A percentile compares a stretch with the other conserved stretches of the same genome.
Evolutionary conservation across 768 basidiomycete genomes (phyloP).

Genomic region (Russula virescens): DNA sequence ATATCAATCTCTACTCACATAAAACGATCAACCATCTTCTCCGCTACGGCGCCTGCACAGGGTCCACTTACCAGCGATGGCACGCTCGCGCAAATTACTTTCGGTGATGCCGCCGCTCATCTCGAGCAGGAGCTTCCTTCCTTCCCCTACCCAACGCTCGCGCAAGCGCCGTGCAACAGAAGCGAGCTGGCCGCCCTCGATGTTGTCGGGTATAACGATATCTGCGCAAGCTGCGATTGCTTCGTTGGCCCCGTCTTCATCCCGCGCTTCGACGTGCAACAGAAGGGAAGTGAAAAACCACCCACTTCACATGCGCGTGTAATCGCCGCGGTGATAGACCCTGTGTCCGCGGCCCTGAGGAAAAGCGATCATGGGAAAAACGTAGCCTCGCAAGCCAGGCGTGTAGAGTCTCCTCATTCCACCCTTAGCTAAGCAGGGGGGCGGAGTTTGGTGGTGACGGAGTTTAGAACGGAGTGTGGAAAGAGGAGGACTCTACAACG

Average conservation of each 20-base stretch:
- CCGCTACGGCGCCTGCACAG: too few species aligned
- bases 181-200: conserved; percentile 69
- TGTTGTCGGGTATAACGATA: conserved; percentile 93
- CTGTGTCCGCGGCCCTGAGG: conserved; percentile 33
- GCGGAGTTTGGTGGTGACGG: too few species aligned
- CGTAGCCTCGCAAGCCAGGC: too few species aligned
- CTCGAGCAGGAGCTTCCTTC: conserved; percentile 78
- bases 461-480: too few species aligned
- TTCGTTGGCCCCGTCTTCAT: conserved; percentile 88
- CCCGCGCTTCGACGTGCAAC: conserved; percentile 91
- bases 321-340: conserved; percentile 88
- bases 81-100: conserved; percentile 68
- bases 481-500: too few species aligned
- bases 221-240: conserved; percentile 96
- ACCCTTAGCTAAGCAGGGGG: too few species aligned
- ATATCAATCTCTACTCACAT: conserved; percentile 79
- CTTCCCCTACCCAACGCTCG: conserved; percentile 71
- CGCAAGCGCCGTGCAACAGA: conserved; percentile 63
- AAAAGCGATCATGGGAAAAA: not conserved
- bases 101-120: conserved; percentile 97
- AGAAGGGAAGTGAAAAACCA: conserved; percentile 82
- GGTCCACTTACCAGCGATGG: conserved; percentile 64
- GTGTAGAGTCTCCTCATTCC: too few species aligned
- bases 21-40: not conserved
- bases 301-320: conserved; percentile 80